Conservation (phyloP, 495 filamentous ascomycete species). For the Monascus purpureus region DNA sequence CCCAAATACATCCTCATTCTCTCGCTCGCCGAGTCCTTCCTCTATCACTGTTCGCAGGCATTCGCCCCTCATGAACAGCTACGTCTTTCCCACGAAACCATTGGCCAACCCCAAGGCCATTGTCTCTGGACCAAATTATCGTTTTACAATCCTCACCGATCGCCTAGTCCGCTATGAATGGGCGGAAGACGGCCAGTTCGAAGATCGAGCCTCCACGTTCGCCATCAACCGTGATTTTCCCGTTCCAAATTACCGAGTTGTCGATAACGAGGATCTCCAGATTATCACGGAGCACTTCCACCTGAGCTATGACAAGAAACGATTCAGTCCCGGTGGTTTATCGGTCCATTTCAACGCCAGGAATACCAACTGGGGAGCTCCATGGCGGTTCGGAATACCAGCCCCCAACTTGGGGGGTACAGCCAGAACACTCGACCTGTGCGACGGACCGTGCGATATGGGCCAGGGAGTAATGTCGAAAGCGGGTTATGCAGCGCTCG, state of each 20-base stretch:
- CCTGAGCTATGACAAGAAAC: conserved; percentile 35
- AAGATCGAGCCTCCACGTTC: conserved; percentile 43
- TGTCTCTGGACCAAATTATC: conserved; percentile 31
- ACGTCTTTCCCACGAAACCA: conserved; percentile 31
- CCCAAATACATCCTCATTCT: too few species aligned
- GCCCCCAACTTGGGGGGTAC: conserved; percentile 35
- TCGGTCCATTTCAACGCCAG: conserved; percentile 20
- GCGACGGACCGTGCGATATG: conserved; percentile 33
- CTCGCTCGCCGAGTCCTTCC: too few species aligned
- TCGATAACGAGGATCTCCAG: conserved; percentile 26
- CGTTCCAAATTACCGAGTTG: conserved; percentile 30
- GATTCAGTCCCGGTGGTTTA: conserved; percentile 32
- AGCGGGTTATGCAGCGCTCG: conserved; percentile 31
- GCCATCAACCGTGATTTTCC: conserved; percentile 36
- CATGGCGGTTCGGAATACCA: conserved; percentile 34
- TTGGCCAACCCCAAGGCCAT: conserved; percentile 30
- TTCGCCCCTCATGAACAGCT: conserved; percentile 27
- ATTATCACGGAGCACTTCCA: conserved; percentile 38
- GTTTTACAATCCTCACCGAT: conserved; percentile 41
- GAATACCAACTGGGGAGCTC: conserved; percentile 14
- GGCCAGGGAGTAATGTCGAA: conserved; percentile 34
- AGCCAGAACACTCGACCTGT: conserved; percentile 38
- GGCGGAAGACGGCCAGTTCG: conserved; percentile 38
- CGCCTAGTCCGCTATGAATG: conserved; percentile 42
- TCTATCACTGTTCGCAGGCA: too few species aligned